A percentile compares a stretch with the other conserved stretches of the same genome.
Evolutionary conservation across 768 basidiomycete species (phyloP).

Genomic region (Kwoniella bestiolae): DNA sequence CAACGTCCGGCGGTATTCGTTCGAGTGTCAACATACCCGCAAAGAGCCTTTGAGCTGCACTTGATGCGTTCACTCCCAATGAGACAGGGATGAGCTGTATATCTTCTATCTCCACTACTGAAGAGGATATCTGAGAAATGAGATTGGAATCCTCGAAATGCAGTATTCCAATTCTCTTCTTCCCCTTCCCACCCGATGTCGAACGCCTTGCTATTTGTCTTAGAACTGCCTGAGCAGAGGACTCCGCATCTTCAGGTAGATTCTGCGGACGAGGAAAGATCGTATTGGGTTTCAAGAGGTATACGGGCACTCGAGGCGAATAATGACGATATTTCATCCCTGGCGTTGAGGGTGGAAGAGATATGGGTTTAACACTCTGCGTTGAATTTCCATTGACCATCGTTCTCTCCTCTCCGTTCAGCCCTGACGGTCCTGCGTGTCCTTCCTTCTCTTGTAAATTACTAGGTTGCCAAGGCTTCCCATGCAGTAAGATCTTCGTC

Average conservation of each 20-base stretch:
- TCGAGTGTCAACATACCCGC: conserved; percentile 85
- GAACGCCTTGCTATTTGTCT: conserved; percentile 10
- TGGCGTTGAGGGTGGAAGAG: conserved; percentile 77
- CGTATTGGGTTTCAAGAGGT: conserved; percentile 62
- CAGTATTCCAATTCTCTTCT: conserved; percentile 35
- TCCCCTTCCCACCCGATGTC: neutral
- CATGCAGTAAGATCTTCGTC: conserved; percentile 50
- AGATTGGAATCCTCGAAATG: conserved; percentile 47
- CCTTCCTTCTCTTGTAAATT: neutral
- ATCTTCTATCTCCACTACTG: neutral
- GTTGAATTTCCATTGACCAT: neutral
- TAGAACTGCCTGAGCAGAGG: conserved; percentile 21
- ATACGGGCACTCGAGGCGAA: conserved; percentile 84
- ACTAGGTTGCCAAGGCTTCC: conserved; percentile 38
- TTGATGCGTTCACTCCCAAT: conserved; percentile 59
- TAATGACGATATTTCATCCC: conserved; percentile 99
- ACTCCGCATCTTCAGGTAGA: conserved; percentile 46
- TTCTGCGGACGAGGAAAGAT: conserved; percentile 60
- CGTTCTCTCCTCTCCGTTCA: neutral
- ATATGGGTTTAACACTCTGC: neutral
- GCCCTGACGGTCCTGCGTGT: neutral
- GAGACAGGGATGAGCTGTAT: conserved; percentile 37
- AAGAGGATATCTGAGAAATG: conserved; percentile 13
- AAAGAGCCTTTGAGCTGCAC: conserved; percentile 80
- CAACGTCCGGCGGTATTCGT: conserved; percentile 1